Evolutionary conservation across 139 green algal genomes (phyloP), one percentile per base, ranked within the genome.

Genomic region (Edaphochlamys debaryana): DNA sequence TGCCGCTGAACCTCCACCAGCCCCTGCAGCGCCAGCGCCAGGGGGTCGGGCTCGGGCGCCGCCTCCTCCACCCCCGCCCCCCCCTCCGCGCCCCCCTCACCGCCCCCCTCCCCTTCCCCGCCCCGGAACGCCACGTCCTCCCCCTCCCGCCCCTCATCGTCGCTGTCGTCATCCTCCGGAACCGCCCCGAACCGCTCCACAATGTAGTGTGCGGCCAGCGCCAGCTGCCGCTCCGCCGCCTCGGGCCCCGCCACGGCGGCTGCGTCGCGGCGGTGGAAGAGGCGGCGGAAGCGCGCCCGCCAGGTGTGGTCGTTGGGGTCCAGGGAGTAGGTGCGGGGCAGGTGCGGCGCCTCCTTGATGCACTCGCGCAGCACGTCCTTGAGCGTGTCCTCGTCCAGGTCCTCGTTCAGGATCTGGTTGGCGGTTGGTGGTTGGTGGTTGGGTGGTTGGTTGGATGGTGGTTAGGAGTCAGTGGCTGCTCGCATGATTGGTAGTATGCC

Each of bases 1-100:
- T 94, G 88, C 0, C 89, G 85, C 89, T 95, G 92, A 79, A 94
- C 91, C 29, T 90, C 90, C 5, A 90, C 91, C 63, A 95, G 87
- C 42, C 87, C 72, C 84, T 95, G 90, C 86, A 95, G 86, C 27
- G 89, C 88, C 32, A 78, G 45, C 45, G 45, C 45, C 45, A 54
- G 45, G 11, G 45, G 45, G 45, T 54, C 45, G 11, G 13, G 45
- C 45, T 54, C 45, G 45, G n/a, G n/a, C n/a, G n/a, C n/a, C n/a
- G 9, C 45, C 11, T 54, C 45, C 45, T 54, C 45, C 45, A 9
- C 45, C 9, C 45, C 45, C 45, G 9, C 45, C 45, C 13, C 45
- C 45, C 13, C 45, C 45, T 22, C 45, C 45, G 9, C 45, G 45
- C 45, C 45, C 11, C 11, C 45, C 45, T 13, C 45, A 13, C 13